Percentiles rank a stretch among this genome's conserved stretches.
These are phyloP conservation scores for Fusarium hainanense DNA, from an alignment of 2,329 filamentous ascomycete species.

Conservation along the genomic window DNA sequence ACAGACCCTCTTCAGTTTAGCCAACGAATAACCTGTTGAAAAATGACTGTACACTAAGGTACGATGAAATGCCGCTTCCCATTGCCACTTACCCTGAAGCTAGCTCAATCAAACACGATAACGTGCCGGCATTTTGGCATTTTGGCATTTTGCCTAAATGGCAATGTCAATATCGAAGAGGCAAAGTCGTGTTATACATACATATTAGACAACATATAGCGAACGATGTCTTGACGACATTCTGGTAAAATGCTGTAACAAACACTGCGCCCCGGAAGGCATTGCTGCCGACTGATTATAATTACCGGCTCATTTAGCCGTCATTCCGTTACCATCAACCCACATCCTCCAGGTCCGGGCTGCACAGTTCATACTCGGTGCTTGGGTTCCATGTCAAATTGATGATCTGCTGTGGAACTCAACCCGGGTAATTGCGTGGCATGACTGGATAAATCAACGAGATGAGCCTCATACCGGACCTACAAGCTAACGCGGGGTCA, in stretches of 20 bases:
- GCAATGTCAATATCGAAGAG: not conserved
- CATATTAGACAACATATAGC: conserved; percentile 6
- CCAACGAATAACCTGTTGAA: conserved; percentile 22
- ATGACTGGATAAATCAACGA: conserved; percentile 41
- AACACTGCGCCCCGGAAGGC: not conserved
- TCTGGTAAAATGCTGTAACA: conserved; percentile 1
- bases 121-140: conserved; percentile 11
- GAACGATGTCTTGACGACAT: conserved; percentile 8
- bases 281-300: not conserved
- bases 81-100: conserved; percentile 22
- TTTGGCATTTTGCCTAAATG: conserved; percentile 28
- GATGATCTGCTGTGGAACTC: conserved; percentile 26
- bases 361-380: not conserved
- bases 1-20: conserved; percentile 24
- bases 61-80: conserved; percentile 3
- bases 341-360: conserved; percentile 7
- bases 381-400: conserved; percentile 1
- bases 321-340: conserved; percentile 20
- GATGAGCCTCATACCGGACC: conserved; percentile 27
- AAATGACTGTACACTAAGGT: conserved; percentile 3
- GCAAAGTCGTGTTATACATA: not conserved
- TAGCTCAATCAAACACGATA: not conserved
- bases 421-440: conserved; percentile 38
- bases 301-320: conserved; percentile 23
- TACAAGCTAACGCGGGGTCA: conserved; percentile 35